Evolutionary conservation across 1,139 yeast species (phyloP).

Genomic region (Pneumocystis canis): DNA sequence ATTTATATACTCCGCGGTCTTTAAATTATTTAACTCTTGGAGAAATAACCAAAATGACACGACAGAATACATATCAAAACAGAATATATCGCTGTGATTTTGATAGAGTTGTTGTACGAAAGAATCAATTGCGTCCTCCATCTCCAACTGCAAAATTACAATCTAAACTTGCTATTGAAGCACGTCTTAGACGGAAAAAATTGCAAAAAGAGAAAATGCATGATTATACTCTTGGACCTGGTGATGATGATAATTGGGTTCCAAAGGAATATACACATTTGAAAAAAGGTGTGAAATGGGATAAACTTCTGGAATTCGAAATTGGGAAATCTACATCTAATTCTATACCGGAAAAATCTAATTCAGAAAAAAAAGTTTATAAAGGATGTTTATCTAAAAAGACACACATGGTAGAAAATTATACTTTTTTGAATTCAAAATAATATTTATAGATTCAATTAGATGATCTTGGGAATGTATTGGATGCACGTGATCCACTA

Average conservation of each 20-base stretch:
- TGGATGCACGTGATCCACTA: slow-evolving; percentile 7
- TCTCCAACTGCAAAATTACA: slow-evolving; percentile 11
- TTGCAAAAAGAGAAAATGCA: slow-evolving; percentile 6
- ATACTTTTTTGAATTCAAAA: not conserved
- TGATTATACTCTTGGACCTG: slow-evolving; percentile 10
- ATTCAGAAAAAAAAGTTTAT: not conserved
- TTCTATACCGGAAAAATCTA: slow-evolving; percentile 6
- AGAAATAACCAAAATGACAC: slow-evolving; percentile 10
- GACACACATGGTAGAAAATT: not conserved
- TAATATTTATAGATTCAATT: not conserved
- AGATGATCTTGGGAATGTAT: slow-evolving; percentile 9
- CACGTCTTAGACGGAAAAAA: slow-evolving; percentile 6
- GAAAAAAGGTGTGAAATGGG: slow-evolving; percentile 9
- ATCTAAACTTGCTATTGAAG: slow-evolving; percentile 8
- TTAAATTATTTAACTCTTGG: slow-evolving; percentile 10
- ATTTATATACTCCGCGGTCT: slow-evolving; percentile 4
- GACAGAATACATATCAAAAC: slow-evolving; percentile 8
- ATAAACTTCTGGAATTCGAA: slow-evolving; percentile 8
- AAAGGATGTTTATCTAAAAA: slow-evolving; percentile 6
- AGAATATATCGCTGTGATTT: slow-evolving; percentile 11
- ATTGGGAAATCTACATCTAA: not conserved
- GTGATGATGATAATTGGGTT: slow-evolving; percentile 10
- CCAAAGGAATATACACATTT: slow-evolving; percentile 7
- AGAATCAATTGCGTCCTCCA: slow-evolving; percentile 9
- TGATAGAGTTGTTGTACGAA: slow-evolving; percentile 10